Evolutionary conservation across 1,284 basidiomycete genomes (phyloP).

Genomic region (Exsudoporus floridanus): DNA sequence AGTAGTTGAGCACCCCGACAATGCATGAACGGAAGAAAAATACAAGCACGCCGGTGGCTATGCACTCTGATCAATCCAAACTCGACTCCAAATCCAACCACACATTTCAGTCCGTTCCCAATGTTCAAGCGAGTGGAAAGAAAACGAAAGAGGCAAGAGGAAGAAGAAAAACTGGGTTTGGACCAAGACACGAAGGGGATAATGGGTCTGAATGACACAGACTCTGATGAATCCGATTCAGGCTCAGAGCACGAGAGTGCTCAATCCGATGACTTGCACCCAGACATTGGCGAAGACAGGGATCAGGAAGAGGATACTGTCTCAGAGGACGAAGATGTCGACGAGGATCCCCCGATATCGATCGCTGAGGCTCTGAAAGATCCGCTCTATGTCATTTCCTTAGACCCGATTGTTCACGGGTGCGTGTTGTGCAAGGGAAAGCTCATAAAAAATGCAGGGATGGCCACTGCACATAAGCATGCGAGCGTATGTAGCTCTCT

Average conservation of each 20-base stretch:
- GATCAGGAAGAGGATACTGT: constrained; percentile 35
- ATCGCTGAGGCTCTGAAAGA: constrained; percentile 60
- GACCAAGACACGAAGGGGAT: constrained; percentile 70
- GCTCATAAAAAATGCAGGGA: constrained; percentile 60
- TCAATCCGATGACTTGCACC: constrained; percentile 30
- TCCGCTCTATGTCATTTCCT: constrained; percentile 61
- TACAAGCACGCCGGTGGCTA: constrained; percentile 23
- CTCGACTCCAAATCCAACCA: background rate
- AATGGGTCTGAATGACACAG: constrained; percentile 71
- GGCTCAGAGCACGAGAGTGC: constrained; percentile 32
- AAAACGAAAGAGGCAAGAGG: constrained; percentile 59
- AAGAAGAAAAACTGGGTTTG: constrained; percentile 69
- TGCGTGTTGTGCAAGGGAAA: constrained; percentile 80
- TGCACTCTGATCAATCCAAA: constrained; percentile 9
- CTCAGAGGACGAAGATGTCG: constrained; percentile 29
- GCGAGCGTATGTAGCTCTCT: constrained; percentile 60
- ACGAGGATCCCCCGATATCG: constrained; percentile 48
- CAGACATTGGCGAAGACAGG: constrained; percentile 22
- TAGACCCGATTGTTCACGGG: constrained; percentile 51
- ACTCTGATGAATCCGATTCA: constrained; percentile 64
- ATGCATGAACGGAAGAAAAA: constrained; percentile 33
- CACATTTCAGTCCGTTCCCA: background rate
- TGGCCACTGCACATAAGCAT: constrained; percentile 60
- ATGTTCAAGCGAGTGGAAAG: constrained; percentile 87
- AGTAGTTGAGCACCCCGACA: constrained; percentile 19